Percentiles rank a stretch among this genome's conserved stretches.
Conservation (phyloP, 192 early-diverging fungal genomes). For the Glomus cerebriforme region DNA sequence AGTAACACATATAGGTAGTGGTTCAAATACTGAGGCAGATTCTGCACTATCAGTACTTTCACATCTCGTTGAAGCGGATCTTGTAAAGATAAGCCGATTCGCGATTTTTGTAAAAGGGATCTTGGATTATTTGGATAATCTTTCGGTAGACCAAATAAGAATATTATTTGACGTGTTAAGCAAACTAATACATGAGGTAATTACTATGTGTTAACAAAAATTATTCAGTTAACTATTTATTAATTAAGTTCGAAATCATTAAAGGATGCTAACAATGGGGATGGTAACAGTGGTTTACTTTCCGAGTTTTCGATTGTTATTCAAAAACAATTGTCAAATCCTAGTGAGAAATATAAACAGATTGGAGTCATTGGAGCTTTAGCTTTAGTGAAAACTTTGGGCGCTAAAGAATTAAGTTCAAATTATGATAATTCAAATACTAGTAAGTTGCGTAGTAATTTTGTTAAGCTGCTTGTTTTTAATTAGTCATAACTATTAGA, state of each 20-base stretch:
- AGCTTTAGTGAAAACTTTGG: slow-evolving; percentile 64
- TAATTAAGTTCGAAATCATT: neutral
- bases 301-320: slow-evolving; percentile 74
- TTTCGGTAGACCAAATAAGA: slow-evolving; percentile 64
- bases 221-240: neutral
- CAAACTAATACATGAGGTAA: slow-evolving; percentile 57
- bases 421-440: slow-evolving; percentile 26
- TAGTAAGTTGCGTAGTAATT: neutral
- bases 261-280: neutral
- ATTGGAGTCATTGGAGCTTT: slow-evolving; percentile 74
- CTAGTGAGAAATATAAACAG: slow-evolving; percentile 61
- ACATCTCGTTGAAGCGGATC: slow-evolving; percentile 51
- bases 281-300: slow-evolving; percentile 51
- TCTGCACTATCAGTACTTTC: slow-evolving; percentile 59
- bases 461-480: neutral
- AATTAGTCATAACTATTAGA: neutral
- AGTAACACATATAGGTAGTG: slow-evolving; percentile 77
- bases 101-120: slow-evolving; percentile 71
- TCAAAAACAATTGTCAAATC: slow-evolving; percentile 78
- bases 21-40: slow-evolving; percentile 61
- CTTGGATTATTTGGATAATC: slow-evolving; percentile 71
- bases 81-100: slow-evolving; percentile 58
- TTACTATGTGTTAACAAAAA: neutral
- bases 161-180: slow-evolving; percentile 69
- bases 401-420: slow-evolving; percentile 37